phyloP scores from a whole-genome alignment of 306 rosid genomes.

The Prunus persica region DNA sequence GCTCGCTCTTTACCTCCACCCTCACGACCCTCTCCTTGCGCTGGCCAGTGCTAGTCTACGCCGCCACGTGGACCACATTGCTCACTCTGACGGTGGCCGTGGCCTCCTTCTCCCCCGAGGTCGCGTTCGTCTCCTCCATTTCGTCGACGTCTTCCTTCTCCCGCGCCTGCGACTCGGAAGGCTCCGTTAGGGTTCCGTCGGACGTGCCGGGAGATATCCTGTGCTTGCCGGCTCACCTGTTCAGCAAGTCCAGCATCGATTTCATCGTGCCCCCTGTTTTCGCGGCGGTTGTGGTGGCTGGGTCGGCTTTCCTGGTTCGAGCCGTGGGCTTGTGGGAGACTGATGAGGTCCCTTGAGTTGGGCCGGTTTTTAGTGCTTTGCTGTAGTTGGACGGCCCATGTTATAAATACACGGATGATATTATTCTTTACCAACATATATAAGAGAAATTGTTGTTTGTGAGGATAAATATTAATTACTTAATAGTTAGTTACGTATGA shows the following conservation, averaged over 20 bases:
- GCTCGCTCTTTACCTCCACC: slow-evolving; percentile 33
- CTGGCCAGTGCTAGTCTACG: slow-evolving; percentile 63
- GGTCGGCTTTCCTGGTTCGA: slow-evolving; percentile 55
- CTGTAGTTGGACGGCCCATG: too few relatives aligned
- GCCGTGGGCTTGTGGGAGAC: slow-evolving; percentile 57
- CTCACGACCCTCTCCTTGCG: slow-evolving; percentile 33
- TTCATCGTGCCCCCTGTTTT: slow-evolving; percentile 57
- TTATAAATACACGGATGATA: too few relatives aligned
- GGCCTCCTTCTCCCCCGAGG: slow-evolving; percentile 69
- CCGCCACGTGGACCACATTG: slow-evolving; percentile 55
- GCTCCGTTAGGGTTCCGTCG: slow-evolving; percentile 58
- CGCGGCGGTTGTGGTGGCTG: slow-evolving; percentile 59
- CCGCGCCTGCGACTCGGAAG: slow-evolving; percentile 29
- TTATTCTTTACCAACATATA: too few relatives aligned
- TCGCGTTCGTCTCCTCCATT: slow-evolving; percentile 66
- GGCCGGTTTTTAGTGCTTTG: background rate
- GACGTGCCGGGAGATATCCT: slow-evolving; percentile 62
- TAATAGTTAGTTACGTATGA: too few relatives aligned
- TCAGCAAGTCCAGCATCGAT: slow-evolving; percentile 49
- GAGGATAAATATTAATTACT: too few relatives aligned
- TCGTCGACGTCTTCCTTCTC: slow-evolving; percentile 57
- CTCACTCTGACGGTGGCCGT: slow-evolving; percentile 60
- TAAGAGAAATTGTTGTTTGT: too few relatives aligned
- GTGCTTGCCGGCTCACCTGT: slow-evolving; percentile 56
- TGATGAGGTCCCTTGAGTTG: slow-evolving; percentile 19